Evolutionary conservation across 257 asterid genomes (phyloP), one percentile per base, ranked within the genome.

Genomic region (Ligustrum vulgare): DNA sequence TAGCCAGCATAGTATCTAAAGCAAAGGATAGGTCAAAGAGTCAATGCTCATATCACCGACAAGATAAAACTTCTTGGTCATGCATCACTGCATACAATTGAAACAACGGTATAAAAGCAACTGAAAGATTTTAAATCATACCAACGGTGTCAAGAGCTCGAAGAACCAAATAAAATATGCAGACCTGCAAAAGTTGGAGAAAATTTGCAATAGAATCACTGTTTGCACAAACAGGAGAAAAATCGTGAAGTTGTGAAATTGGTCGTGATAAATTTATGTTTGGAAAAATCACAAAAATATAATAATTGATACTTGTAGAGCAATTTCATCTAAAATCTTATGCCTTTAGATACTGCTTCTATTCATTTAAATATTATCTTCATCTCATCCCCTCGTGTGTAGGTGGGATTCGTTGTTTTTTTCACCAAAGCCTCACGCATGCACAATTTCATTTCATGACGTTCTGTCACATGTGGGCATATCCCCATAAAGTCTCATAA

Each of bases 121-220:
- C 47, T 39, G 13, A 51, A 37, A 20, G 67, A 69, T 65, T 70
- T 65, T 58, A 65, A 49, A 85, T 41, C 97, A 77, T 90, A 95
- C 99, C 99, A 79, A 95, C 97, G 70, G 98, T 95, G 83, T 95
- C 99, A 35, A 95, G 98, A 18, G 94, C 99, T 65, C 99, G 89
- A 76, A 95, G 99, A 79, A 95, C 99, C 96, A 95, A 82, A 87
- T 95, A 95, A 82, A 95, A 95, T 76, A 95, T 85, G 87, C 99
- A 93, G 60, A 95, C 82, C 99, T 95, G 96, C 73, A 76, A 86
- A 67, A 60, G 35, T 56, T 75, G 74, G 28, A 71, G 79, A 9
- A 23, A 56, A 2, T 60, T 8, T 25, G 7, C 3, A 7, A 3
- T 60, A 22, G n/a, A 60, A 60, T 25, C 35, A 60, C 0, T 56